phyloP scores from a whole-genome alignment of 2,329 filamentous ascomycete species.

The Pseudogymnoascus sp. region DNA sequence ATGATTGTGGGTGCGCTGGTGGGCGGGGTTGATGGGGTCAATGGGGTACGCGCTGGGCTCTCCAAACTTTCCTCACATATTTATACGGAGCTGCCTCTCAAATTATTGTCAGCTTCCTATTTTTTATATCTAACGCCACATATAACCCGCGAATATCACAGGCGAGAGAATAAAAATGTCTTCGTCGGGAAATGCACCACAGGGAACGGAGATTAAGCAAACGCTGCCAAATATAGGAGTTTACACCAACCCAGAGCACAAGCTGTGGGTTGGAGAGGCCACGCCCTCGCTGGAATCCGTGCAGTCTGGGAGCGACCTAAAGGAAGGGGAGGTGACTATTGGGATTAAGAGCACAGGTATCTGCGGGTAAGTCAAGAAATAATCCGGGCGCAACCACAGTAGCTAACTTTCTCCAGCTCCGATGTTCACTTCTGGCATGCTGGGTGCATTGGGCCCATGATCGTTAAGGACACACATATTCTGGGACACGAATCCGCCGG shows the following conservation, averaged over 20 bases:
- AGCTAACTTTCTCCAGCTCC: conserved; percentile 46
- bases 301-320: conserved; percentile 57
- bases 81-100: background rate
- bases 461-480: conserved; percentile 81
- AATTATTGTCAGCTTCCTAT: background rate
- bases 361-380: conserved; percentile 59
- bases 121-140: background rate
- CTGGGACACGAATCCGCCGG: conserved; percentile 92
- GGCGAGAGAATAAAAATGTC: background rate
- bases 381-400: background rate
- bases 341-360: conserved; percentile 93
- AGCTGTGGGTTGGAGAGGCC: conserved; percentile 79
- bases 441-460: conserved; percentile 92
- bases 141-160: background rate
- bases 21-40: background rate
- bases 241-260: conserved; percentile 87
- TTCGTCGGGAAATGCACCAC: conserved; percentile 7
- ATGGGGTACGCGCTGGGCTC: background rate
- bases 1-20: background rate
- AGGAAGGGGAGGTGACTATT: conserved; percentile 76
- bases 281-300: conserved; percentile 70
- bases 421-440: conserved; percentile 98
- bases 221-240: conserved; percentile 88
- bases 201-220: conserved; percentile 30
- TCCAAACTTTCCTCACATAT: background rate